phyloP scores from a whole-genome alignment of 108 stramenopile species.

The Nitzschia palea region DNA sequence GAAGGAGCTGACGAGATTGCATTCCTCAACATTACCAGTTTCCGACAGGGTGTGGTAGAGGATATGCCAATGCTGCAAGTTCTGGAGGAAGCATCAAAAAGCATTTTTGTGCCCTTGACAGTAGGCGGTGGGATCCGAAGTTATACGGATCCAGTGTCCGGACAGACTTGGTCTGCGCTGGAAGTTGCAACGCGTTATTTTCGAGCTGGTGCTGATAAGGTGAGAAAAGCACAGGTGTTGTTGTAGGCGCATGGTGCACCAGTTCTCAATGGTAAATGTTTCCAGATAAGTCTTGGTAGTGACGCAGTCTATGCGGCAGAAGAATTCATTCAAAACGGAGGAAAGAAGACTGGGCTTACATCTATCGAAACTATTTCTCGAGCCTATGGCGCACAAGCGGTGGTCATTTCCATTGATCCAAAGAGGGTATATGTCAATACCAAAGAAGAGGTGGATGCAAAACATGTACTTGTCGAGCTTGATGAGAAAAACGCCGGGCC shows the following conservation, averaged over 20 bases:
- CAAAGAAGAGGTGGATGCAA: constrained; percentile 47
- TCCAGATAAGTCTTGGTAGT: constrained; percentile 79
- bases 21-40: constrained; percentile 97
- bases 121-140: constrained; percentile 98
- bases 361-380: constrained; percentile 91
- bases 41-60: constrained; percentile 92
- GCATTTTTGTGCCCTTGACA: constrained; percentile 96
- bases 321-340: constrained; percentile 51
- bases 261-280: too few relatives aligned
- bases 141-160: constrained; percentile 82
- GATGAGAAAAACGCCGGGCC: constrained; percentile 71
- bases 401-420: constrained; percentile 98
- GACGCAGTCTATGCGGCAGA: constrained; percentile 95
- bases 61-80: constrained; percentile 98
- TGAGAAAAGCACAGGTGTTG: constrained; percentile 1
- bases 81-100: constrained; percentile 88
- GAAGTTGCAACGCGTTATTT: constrained; percentile 98
- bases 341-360: constrained; percentile 70
- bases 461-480: constrained; percentile 65
- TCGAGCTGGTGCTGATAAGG: constrained; percentile 98
- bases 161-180: constrained; percentile 82
- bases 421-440: constrained; percentile 84
- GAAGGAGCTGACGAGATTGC: constrained; percentile 98
- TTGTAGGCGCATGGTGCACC: neutral
- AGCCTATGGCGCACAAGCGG: constrained; percentile 97